Conservation (phyloP, 208 protist genomes). For the Leishmania turanica region DNA sequence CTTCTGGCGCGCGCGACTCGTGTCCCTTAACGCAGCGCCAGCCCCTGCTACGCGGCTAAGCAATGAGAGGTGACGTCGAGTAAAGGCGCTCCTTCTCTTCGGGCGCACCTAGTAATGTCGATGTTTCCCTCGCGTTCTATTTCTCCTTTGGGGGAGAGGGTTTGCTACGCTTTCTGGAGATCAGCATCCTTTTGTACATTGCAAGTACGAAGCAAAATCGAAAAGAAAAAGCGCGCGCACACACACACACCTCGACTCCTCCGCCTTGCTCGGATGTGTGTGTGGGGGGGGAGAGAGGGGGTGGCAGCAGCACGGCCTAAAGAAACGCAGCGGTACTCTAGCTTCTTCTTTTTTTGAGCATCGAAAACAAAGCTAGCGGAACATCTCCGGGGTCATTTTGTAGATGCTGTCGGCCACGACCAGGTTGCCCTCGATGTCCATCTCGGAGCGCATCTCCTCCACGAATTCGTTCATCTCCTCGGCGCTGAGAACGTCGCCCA, state of each 20-base stretch:
- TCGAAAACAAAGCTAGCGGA: conserved; percentile 34
- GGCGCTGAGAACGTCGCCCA: conserved; percentile 92
- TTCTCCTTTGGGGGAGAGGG: neutral
- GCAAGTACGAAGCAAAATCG: neutral
- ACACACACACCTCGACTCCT: neutral
- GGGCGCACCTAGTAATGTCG: neutral
- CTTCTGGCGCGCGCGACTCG: neutral
- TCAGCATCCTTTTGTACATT: neutral
- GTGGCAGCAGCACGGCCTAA: neutral
- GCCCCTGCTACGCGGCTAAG: neutral
- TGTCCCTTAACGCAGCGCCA: neutral
- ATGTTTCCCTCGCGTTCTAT: neutral
- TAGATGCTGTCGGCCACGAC: conserved; percentile 73
- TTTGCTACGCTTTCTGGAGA: neutral
- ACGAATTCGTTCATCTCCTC: conserved; percentile 93
- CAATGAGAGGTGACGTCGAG: neutral
- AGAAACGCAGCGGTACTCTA: neutral
- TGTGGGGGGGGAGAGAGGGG: neutral
- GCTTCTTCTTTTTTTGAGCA: neutral
- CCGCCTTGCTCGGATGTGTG: neutral
- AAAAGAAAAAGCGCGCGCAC: neutral
- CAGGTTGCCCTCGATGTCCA: conserved; percentile 91
- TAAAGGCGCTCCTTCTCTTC: neutral
- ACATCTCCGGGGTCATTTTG: conserved; percentile 87
- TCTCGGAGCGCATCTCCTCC: conserved; percentile 82